Percentiles rank a stretch among this genome's conserved stretches.
These are phyloP conservation scores for Colletotrichum paranaense DNA, from an alignment of 2,329 filamentous ascomycete genomes.

Conservation along the genomic window DNA sequence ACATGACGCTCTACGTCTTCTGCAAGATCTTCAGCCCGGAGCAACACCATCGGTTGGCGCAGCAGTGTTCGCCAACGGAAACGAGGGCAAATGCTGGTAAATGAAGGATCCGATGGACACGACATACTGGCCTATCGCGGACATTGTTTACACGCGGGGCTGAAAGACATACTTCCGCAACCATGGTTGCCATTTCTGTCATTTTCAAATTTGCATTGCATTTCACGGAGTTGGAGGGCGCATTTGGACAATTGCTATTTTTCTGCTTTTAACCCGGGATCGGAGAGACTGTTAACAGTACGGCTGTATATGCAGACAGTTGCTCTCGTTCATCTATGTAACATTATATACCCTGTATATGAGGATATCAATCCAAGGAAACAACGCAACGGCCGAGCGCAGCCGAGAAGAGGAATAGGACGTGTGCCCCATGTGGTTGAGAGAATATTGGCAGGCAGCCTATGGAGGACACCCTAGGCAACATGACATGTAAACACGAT, in stretches of 20 bases:
- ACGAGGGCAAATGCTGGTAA: constrained; percentile 46
- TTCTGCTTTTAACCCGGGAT: neutral
- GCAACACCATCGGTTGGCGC: constrained; percentile 43
- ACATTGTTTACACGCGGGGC: constrained; percentile 46
- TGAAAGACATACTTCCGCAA: constrained; percentile 9
- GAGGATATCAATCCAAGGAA: constrained; percentile 19
- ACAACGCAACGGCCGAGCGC: neutral
- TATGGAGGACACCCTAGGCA: constrained; percentile 7
- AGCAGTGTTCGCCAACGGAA: constrained; percentile 42
- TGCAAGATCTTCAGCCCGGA: constrained; percentile 46
- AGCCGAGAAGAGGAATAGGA: neutral
- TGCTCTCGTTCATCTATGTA: constrained; percentile 19
- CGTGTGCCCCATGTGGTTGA: neutral
- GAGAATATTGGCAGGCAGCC: neutral
- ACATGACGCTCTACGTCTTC: constrained; percentile 46
- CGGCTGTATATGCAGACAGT: constrained; percentile 2
- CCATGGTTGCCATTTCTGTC: constrained; percentile 5
- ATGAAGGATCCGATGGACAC: constrained; percentile 49
- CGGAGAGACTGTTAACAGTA: neutral
- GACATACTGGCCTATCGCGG: constrained; percentile 50
- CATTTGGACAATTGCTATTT: neutral
- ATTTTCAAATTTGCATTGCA: constrained; percentile 20
- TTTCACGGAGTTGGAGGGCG: constrained; percentile 13
- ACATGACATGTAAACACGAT: neutral
- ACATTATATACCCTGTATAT: constrained; percentile 35